Evolutionary conservation across 805 yeast genomes (phyloP), one percentile per base, ranked within the genome.

Genomic region (Metschnikowia lochheadii): DNA sequence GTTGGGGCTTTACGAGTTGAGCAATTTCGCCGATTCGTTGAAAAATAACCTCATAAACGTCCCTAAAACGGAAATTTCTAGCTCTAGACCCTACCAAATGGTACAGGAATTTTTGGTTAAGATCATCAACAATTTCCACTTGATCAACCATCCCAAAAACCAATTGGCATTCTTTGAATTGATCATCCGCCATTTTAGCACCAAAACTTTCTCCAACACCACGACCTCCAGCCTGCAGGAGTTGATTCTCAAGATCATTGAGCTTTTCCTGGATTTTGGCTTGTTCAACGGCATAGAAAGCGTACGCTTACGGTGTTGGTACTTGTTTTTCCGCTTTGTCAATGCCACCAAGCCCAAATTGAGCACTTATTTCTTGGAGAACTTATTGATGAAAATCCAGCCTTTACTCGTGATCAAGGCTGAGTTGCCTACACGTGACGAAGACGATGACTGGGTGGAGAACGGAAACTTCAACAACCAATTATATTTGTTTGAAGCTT

Each of bases 221-320:
- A 63, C 65, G 23, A 74, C 56, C 33, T 63, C 59, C 58, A 78
- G 71, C 60, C 68, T 73, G 44, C 80, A 76, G 29, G 71, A 87
- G 38, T 72, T 87, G 10, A 49, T 56, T 7, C 65, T 78, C 53
- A 79, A 84, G 52, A 81, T 89, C 17, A 72, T 92, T 51, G 87
- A 87, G 58, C 78, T 87, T 20, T 92, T 94, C 63, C 82, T 94
- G 15, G 83, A 83, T 34, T 78, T 84, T 58, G 98, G 97, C 14
- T 79, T 92, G 54, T 90, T 89, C 66, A 89, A 85, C 68, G 73
- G 77, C 5, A 76, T 79, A 56, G 85, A 79, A 51, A 85, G 82
- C 54, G 97, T 91, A 3, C 83, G 90, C 60, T 76, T 82, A 49
- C 83, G 97, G 65, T 79, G 95, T 39, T 94, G 98, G 97, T 92